Base-by-base conservation (phyloP, 2,329 filamentous ascomycete species). In the Cladophialophora psammophila region DNA sequence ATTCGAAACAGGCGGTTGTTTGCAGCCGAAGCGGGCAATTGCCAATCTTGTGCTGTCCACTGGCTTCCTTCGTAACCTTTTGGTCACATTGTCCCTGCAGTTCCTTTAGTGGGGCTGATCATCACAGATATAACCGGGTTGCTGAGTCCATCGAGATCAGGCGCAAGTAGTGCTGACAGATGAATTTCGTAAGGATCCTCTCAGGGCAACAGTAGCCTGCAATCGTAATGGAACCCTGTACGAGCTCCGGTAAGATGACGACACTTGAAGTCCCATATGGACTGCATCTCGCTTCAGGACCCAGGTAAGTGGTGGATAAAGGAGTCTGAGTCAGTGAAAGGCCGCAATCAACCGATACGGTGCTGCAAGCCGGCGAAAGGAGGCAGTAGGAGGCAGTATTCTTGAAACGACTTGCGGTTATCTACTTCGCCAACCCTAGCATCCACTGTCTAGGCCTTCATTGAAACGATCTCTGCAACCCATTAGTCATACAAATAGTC, bases 401-500 rank as follows among this genome's bases (percentile, higher is more conserved):
- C 26, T 45, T 18, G 42, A 20, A 45, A 18, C 42, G 18, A 18
- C 10, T 20, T 6, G 9, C 5, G 45, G 18, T 20, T 20, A 26
- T 26, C 26, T 26, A 26, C 26, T 26, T 26, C 8, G 18, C 45
- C 3, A 50, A 50, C 26, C 45, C 45, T 26, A 18, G 9, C 12
- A 50, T 12, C 45, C 6, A 13, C 18, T 15, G 12, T 6, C 4
- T 18, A 20, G 34, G 18, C 10, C 15, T 53, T 18, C 50, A 10
- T 13, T 12, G 7, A 53, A 57, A 20, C 35, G 26, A 9, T 36
- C 57, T 40, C 31, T 50, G 57, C 40, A 50, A 32, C 20, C 18
- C 26, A 26, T 60, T 60, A 60, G 57, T 60, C 26, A 60, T 45
- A 32, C 3, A 40, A 60, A 40, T 50, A 50, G 57, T 50, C 57